phyloP scores from a whole-genome alignment of 163 green algal species.

The Chloroidium sp. region DNA sequence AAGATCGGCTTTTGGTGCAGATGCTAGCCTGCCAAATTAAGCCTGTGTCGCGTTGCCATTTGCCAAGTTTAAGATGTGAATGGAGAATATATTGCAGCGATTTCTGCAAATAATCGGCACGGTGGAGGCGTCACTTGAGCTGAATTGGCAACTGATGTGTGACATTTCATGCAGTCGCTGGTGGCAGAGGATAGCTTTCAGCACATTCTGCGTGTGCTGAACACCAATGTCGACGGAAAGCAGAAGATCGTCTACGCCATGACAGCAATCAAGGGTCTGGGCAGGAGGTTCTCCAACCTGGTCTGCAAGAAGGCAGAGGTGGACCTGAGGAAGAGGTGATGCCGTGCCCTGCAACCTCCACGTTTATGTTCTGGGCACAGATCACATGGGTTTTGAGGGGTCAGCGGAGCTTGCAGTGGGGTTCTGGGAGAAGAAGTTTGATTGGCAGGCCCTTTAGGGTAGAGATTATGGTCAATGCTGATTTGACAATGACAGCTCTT shows the following conservation, averaged over 20 bases:
- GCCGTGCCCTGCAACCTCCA: too few relatives aligned
- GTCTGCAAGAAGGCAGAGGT: conserved; percentile 99
- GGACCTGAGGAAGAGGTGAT: conserved; percentile 87
- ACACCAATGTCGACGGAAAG: conserved; percentile 99
- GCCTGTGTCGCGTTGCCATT: too few relatives aligned
- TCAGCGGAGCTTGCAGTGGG: neutral
- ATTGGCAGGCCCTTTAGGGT: conserved; percentile 11
- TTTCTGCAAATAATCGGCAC: too few relatives aligned
- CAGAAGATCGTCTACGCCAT: conserved; percentile 97
- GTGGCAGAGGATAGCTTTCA: conserved; percentile 88
- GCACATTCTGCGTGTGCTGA: conserved; percentile 99
- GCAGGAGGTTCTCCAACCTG: conserved; percentile 93
- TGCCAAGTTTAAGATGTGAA: too few relatives aligned
- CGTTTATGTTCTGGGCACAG: neutral
- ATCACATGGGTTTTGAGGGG: neutral
- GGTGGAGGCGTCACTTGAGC: too few relatives aligned
- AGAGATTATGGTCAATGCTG: neutral
- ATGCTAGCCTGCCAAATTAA: too few relatives aligned
- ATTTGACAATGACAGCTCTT: too few relatives aligned
- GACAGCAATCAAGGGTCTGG: conserved; percentile 94
- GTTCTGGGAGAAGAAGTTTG: neutral
- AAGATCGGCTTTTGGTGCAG: too few relatives aligned
- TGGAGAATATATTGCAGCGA: too few relatives aligned
- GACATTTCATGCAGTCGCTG: conserved; percentile 51
- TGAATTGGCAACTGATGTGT: too few relatives aligned